A percentile compares a stretch with the other conserved stretches of the same genome.
phyloP scores from a whole-genome alignment of 2,329 filamentous ascomycete genomes.

The Chrysosphaeria jannelii region DNA sequence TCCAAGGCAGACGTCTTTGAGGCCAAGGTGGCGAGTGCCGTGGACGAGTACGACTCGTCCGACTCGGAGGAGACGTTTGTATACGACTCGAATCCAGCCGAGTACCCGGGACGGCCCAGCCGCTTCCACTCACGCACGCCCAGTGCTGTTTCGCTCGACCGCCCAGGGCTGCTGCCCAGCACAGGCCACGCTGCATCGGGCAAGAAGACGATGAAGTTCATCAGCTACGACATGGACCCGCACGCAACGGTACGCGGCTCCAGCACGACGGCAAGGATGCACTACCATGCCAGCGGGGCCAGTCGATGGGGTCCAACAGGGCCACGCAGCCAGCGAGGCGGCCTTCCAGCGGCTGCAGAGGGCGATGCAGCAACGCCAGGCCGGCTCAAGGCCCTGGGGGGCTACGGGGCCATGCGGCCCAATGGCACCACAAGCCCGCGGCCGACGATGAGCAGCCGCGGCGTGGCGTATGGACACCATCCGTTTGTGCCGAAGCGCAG shows the following conservation, averaged over 20 bases:
- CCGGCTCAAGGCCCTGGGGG: neutral
- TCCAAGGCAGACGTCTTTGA: slow-evolving; percentile 97
- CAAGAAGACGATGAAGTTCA: slow-evolving; percentile 93
- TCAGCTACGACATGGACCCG: slow-evolving; percentile 40
- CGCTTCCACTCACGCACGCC: slow-evolving; percentile 59
- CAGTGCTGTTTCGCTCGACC: slow-evolving; percentile 61
- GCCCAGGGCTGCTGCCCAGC: slow-evolving; percentile 31
- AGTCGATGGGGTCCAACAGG: slow-evolving; percentile 46
- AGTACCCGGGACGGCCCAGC: slow-evolving; percentile 27
- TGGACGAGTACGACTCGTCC: slow-evolving; percentile 85
- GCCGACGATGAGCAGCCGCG: slow-evolving; percentile 10
- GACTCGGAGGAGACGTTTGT: slow-evolving; percentile 98
- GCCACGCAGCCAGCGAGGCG: slow-evolving; percentile 31
- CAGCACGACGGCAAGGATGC: slow-evolving; percentile 39
- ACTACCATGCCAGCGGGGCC: slow-evolving; percentile 34
- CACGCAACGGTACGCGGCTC: slow-evolving; percentile 25
- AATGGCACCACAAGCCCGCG: slow-evolving; percentile 44
- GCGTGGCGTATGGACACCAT: no score
- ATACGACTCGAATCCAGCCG: slow-evolving; percentile 87
- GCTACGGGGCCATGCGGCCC: slow-evolving; percentile 16
- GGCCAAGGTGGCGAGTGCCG: slow-evolving; percentile 80
- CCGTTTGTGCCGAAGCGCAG: slow-evolving; percentile 3
- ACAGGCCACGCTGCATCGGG: slow-evolving; percentile 19
- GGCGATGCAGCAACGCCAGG: slow-evolving; percentile 7
- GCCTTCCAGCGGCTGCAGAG: slow-evolving; percentile 8